A percentile compares a stretch with the other conserved stretches of the same genome.
Evolutionary conservation across 73 alveolate genomes (phyloP).

Genomic region (Tetrahymena elliotti): DNA sequence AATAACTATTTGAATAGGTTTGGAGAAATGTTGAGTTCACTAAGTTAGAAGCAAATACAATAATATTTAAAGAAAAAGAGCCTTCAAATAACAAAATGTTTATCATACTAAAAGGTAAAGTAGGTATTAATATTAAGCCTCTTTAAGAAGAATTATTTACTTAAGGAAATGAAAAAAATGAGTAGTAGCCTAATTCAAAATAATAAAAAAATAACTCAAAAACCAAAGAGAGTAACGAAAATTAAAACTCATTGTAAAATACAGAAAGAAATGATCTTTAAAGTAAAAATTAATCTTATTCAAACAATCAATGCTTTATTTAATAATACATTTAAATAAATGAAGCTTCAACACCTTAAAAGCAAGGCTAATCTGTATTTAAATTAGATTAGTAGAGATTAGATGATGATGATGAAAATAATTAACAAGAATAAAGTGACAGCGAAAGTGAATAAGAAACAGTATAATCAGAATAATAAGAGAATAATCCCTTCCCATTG

Average conservation of each 20-base stretch:
- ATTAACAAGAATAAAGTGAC: neutral
- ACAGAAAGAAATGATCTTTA: neutral
- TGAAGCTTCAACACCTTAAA: neutral
- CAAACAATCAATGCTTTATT: neutral
- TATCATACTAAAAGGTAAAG: neutral
- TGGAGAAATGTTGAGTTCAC: neutral
- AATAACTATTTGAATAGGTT: neutral
- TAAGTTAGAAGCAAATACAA: neutral
- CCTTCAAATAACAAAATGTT: neutral
- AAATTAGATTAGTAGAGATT: neutral
- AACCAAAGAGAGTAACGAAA: neutral
- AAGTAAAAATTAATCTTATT: neutral
- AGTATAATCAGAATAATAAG: neutral
- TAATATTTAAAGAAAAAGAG: neutral
- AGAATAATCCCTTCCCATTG: neutral
- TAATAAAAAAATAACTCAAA: neutral
- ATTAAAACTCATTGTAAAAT: neutral
- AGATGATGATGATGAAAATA: neutral
- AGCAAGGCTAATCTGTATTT: neutral
- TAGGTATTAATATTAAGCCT: neutral
- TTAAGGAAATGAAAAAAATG: neutral
- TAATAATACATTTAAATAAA: no score
- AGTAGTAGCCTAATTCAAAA: neutral
- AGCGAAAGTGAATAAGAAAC: neutral
- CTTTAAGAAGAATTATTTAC: neutral